Conservation (phyloP, 2,329 filamentous ascomycete species). For the Aureobasidium sp. region DNA sequence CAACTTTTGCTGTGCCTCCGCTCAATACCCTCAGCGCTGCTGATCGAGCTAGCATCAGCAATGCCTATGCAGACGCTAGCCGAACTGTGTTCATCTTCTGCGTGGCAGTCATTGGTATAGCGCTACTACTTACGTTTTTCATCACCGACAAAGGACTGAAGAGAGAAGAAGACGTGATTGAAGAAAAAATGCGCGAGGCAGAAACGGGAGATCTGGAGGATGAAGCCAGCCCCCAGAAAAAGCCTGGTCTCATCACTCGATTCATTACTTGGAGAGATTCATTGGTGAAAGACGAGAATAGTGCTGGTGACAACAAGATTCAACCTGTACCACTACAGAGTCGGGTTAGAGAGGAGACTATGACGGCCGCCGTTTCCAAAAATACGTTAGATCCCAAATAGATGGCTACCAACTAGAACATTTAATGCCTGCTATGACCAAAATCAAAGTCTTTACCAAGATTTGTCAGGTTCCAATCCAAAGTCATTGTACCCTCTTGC, state of each 20-base stretch:
- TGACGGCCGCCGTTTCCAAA: not conserved
- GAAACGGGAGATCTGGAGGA: not conserved
- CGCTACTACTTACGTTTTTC: conserved; percentile 40
- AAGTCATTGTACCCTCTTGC: too few relatives aligned
- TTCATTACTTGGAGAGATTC: not conserved
- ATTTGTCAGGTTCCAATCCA: not conserved
- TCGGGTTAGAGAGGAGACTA: not conserved
- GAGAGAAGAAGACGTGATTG: conserved; percentile 16
- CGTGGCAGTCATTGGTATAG: conserved; percentile 43
- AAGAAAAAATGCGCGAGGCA: not conserved
- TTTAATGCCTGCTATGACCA: not conserved
- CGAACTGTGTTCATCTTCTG: conserved; percentile 49
- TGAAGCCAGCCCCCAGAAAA: not conserved
- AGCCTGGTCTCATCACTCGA: not conserved
- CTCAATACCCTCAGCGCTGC: conserved; percentile 24
- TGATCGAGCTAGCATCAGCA: conserved; percentile 35
- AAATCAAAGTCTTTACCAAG: not conserved
- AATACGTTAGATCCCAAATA: not conserved
- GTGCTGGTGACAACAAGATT: not conserved
- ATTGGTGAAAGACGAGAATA: not conserved
- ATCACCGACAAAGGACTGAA: conserved; percentile 32
- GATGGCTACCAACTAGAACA: not conserved
- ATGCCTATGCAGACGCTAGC: conserved; percentile 47
- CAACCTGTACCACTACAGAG: not conserved
- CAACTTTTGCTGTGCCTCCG: conserved; percentile 30